Conservation (phyloP, 331 rosid species). For the Cydonia oblonga region DNA sequence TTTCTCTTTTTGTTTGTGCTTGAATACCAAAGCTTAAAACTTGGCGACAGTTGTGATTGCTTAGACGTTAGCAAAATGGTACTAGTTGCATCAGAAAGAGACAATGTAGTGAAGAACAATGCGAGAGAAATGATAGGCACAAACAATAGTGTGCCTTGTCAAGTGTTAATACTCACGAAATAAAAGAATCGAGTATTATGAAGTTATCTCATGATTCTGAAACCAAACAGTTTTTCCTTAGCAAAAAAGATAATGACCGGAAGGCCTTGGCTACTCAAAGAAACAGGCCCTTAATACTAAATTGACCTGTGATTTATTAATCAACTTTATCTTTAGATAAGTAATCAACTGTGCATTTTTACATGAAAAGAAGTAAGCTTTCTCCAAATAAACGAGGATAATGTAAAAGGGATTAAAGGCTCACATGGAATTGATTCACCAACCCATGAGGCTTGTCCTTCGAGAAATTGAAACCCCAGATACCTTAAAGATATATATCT, state of each 20-base stretch:
- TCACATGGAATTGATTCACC: slow-evolving; percentile 44
- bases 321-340: neutral
- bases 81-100: neutral
- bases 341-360: neutral
- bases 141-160: neutral
- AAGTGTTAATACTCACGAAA: neutral
- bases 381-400: slow-evolving; percentile 6
- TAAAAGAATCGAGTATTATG: neutral
- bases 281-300: neutral
- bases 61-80: neutral
- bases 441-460: slow-evolving; percentile 30
- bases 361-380: neutral
- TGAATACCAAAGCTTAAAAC: no score
- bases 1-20: no score
- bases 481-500: slow-evolving; percentile 48
- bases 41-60: no score
- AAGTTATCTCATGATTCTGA: neutral
- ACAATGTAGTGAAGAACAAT: neutral
- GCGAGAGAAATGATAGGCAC: neutral
- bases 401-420: slow-evolving; percentile 13
- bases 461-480: slow-evolving; percentile 61
- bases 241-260: neutral
- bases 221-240: neutral
- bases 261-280: neutral
- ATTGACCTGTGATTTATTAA: neutral